A percentile compares a stretch with the other conserved stretches of the same genome.
These are phyloP conservation scores for Pelargonium australe DNA, from an alignment of 441 rosid genomes.

Conservation along the genomic window DNA sequence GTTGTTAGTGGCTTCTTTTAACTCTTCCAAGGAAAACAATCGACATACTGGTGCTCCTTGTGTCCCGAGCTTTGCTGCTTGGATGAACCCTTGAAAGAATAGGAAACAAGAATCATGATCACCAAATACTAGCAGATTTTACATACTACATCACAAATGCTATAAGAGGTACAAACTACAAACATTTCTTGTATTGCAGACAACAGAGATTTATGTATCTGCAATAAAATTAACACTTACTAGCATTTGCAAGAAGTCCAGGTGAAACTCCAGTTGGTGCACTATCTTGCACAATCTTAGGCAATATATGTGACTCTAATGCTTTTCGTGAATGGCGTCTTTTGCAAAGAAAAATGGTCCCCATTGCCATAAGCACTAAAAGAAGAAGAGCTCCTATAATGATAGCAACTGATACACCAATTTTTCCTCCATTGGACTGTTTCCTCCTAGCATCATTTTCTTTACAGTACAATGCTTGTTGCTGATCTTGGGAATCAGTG, in stretches of 20 bases:
- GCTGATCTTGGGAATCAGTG: slow-evolving; percentile 45
- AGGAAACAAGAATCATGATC: slow-evolving; percentile 11
- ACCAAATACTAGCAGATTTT: not conserved
- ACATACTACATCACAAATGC: not conserved
- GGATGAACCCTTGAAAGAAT: slow-evolving; percentile 59
- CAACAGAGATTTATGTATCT: too few relatives aligned
- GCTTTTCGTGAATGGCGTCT: slow-evolving; percentile 33
- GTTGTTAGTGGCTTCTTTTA: slow-evolving; percentile 70
- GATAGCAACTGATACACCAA: slow-evolving; percentile 41
- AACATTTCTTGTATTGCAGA: too few relatives aligned
- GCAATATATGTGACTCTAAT: slow-evolving; percentile 41
- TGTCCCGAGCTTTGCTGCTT: slow-evolving; percentile 60
- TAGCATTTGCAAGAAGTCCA: slow-evolving; percentile 76
- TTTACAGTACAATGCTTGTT: slow-evolving; percentile 46
- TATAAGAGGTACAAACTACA: too few relatives aligned
- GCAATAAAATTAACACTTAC: slow-evolving; percentile 44
- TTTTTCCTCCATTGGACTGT: slow-evolving; percentile 34
- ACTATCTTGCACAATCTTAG: slow-evolving; percentile 53
- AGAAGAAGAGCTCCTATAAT: slow-evolving; percentile 51
- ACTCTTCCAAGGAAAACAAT: slow-evolving; percentile 62
- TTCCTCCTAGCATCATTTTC: slow-evolving; percentile 32
- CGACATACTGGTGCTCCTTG: slow-evolving; percentile 52
- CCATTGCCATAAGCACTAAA: slow-evolving; percentile 42
- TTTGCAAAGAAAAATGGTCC: slow-evolving; percentile 37
- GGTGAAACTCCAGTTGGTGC: slow-evolving; percentile 55